Evolutionary conservation across 495 filamentous ascomycete species (phyloP), one percentile per base, ranked within the genome.

Genomic region (Talaromyces adpressus): DNA sequence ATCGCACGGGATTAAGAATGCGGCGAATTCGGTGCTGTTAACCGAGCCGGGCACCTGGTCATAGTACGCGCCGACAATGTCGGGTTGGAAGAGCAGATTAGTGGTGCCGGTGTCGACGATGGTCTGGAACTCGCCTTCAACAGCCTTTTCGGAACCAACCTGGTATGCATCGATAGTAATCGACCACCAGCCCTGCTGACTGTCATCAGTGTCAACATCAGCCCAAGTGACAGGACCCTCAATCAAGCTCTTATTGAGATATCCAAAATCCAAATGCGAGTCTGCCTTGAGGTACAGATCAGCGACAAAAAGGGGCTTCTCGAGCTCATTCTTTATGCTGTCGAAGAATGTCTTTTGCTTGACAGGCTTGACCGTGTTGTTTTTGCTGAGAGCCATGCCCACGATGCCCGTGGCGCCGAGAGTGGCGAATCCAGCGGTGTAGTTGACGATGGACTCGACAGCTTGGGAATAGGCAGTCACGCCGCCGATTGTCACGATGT

Each of bases 241-340:
- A 78, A 87, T 87, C 64, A 86, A 85, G 66, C 70, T 64, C 22
- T 68, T 64, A 73, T 92, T 85, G 65, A 91, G 85, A 75, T 73
- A 89, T 54, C 90, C 90, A 65, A 93, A 92, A 75, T 89, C 88
- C 72, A 88, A 91, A 62, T 69, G 77, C 16, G 90, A 91, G 22
- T 87, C 80, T 59, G 73, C 77, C 27, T 80, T 77, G 66, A 87
- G 78, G 75, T 87, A 88, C 63, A 93, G 75, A 57, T 85, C 78
- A 14, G 83, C 86, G 30, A 88, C 87, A 71, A 91, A 92, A 32
- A 92, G 62, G 0, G 85, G 86, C 18, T 70, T 62, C 61, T 83
- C 79, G 2, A 92, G 82, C 25, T 71, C 71, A 3, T 73, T 59
- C 67, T 84, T 79, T 59, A 90, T 87, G 64, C 85, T 91, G 73